phyloP scores from a whole-genome alignment of 2,329 filamentous ascomycete species.

The Pseudopyricularia javanii region DNA sequence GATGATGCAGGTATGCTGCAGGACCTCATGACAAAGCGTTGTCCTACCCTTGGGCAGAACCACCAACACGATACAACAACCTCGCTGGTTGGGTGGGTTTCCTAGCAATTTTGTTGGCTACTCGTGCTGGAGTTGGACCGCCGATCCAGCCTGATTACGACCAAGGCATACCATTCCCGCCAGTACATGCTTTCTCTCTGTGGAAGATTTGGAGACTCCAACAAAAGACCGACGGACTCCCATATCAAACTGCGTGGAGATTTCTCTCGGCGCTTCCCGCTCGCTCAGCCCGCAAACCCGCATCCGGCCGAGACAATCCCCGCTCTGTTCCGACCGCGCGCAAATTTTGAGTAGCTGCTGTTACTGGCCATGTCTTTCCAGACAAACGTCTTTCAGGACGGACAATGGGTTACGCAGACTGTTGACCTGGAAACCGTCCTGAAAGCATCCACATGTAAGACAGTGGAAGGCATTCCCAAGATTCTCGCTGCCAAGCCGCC shows the following conservation, averaged over 20 bases:
- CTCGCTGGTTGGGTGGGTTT: background rate
- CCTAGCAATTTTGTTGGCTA: background rate
- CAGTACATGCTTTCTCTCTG: background rate
- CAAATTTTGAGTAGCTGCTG: background rate
- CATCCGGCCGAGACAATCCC: background rate
- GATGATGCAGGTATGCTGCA: background rate
- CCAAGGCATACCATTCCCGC: too few relatives aligned
- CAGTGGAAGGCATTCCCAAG: background rate
- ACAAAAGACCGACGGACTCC: background rate
- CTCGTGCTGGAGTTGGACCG: too few relatives aligned
- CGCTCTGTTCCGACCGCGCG: background rate
- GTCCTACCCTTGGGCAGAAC: background rate
- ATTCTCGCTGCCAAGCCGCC: slow-evolving; percentile 14
- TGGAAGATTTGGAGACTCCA: background rate
- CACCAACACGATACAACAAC: background rate
- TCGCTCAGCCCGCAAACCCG: background rate
- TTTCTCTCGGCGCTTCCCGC: slow-evolving; percentile 10
- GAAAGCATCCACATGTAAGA: slow-evolving; percentile 17
- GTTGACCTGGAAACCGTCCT: slow-evolving; percentile 31
- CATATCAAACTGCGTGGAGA: background rate
- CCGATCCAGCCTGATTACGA: too few relatives aligned
- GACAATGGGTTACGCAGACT: slow-evolving; percentile 44
- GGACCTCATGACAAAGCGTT: background rate
- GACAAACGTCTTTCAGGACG: slow-evolving; percentile 38
- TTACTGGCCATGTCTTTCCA: slow-evolving; percentile 33